Base-by-base conservation (phyloP, 805 yeast genomes). In the Cyberlindnera petersonii region DNA sequence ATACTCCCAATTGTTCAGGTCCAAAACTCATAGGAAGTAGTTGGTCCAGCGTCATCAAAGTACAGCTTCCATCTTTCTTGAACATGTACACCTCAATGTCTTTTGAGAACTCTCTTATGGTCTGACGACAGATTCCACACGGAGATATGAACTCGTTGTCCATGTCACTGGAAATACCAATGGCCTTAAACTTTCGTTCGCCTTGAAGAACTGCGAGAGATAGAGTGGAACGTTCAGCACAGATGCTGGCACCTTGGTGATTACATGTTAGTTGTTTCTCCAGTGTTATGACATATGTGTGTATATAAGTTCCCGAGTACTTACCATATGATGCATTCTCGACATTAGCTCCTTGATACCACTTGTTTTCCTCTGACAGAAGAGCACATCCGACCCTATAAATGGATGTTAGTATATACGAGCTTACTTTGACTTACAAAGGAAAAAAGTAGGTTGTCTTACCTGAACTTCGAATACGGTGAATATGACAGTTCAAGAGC, bases 41-140 rank as follows among this genome's bases (percentile, higher is more conserved):
- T 47, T 86, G 84, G 9, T 65, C 69, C 35, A 86, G 58, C 4
- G 76, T 66, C 59, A 68, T 69, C 49, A 68, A 61, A 27, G 68
- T 60, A 48, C 59, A 66, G 45, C 58, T 55, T 1, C 83, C 86
- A 39, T 72, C 72, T 1, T 56, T 58, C 33, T 76, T 72, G 55
- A 79, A 82, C 93, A 91, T 82, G 56, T 72, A 76, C 2, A 91
- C 61, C 0, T 85, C 83, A 20, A 77, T 55, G 7, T 71, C 66
- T 7, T 59, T 54, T 0, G 79, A 75, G 59, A 89, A 91, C 59
- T 91, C 98, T 26, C 96, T 69, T 23, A 91, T 77, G 39, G 83
- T 75, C 61, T 91, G 98, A 38, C 98, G 70, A 55, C 98, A 91
- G 26, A 93, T 81, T 4, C 98, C 98, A 59, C 98, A 91, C 0